Conservation (phyloP, 1,139 yeast species). For the Eremothecium gossypii region DNA sequence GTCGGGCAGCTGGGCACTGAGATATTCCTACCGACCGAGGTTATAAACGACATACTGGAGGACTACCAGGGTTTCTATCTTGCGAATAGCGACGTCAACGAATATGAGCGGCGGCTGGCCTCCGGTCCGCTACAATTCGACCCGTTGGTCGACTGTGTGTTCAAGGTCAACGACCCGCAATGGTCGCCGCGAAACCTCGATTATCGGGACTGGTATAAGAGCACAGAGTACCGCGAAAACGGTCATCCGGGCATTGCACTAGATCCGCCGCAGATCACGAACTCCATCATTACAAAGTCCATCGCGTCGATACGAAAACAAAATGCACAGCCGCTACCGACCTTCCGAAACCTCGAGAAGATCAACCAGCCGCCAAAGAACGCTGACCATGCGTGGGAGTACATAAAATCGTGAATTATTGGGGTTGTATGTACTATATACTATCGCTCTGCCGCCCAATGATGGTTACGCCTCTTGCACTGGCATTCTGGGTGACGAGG, state of each 20-base stretch:
- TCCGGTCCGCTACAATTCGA: conserved; percentile 11
- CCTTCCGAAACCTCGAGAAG: conserved; percentile 54
- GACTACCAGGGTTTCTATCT: conserved; percentile 31
- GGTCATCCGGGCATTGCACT: conserved; percentile 57
- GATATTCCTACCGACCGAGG: conserved; percentile 40
- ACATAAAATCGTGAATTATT: conserved; percentile 1
- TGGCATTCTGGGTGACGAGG: conserved; percentile 51
- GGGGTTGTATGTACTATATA: conserved; percentile 26
- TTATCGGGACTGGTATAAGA: conserved; percentile 28
- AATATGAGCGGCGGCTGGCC: conserved; percentile 10
- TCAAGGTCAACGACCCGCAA: conserved; percentile 25
- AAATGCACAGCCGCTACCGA: conserved; percentile 40
- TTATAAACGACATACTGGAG: conserved; percentile 36
- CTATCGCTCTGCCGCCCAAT: conserved; percentile 73
- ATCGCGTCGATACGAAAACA: conserved; percentile 16
- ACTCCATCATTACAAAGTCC: conserved; percentile 30
- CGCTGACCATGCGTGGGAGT: conserved; percentile 13
- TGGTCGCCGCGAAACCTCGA: conserved; percentile 15
- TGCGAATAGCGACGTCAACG: conserved; percentile 20
- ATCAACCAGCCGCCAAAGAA: conserved; percentile 33
- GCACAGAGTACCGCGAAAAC: conserved; percentile 35
- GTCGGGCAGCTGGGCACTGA: conserved; percentile 36
- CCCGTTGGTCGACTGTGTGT: conserved; percentile 20
- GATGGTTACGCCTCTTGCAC: conserved; percentile 45
- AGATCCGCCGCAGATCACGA: conserved; percentile 47